Conservation (phyloP, 768 basidiomycete genomes). For the Amylocystis lapponica region DNA sequence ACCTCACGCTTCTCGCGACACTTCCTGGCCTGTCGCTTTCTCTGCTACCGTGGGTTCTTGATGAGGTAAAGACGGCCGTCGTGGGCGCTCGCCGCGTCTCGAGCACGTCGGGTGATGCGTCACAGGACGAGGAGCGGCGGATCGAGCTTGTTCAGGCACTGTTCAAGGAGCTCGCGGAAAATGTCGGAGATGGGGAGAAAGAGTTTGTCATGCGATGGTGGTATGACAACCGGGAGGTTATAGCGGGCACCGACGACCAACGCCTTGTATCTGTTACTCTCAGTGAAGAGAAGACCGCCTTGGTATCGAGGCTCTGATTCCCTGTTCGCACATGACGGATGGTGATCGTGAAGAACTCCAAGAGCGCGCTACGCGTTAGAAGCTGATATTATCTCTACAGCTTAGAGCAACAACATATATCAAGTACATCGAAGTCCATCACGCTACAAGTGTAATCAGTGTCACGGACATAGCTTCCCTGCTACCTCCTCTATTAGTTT, state of each 20-base stretch:
- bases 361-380: no score
- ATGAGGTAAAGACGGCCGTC: conserved; percentile 30
- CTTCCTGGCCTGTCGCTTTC: conserved; percentile 55
- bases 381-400: no score
- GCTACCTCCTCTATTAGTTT: conserved; percentile 64
- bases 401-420: no score
- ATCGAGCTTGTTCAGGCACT: conserved; percentile 50
- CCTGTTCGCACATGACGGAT: no score
- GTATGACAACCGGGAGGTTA: conserved; percentile 37
- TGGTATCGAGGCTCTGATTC: no score
- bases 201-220: conserved; percentile 68
- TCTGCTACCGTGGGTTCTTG: conserved; percentile 51
- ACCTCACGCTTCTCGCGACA: conserved; percentile 57
- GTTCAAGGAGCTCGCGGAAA: conserved; percentile 58
- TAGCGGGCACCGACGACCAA: conserved; percentile 2
- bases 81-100: neutral
- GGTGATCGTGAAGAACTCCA: no score
- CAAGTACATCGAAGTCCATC: no score
- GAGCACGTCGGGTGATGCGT: neutral
- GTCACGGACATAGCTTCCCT: conserved; percentile 28
- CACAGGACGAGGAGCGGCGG: conserved; percentile 7
- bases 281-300: no score
- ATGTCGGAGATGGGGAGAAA: conserved; percentile 65
- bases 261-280: no score
- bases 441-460: no score